Percentiles rank a stretch among this genome's conserved stretches.
Evolutionary conservation across 495 filamentous ascomycete genomes (phyloP).

Genomic region (Neurospora sp.): DNA sequence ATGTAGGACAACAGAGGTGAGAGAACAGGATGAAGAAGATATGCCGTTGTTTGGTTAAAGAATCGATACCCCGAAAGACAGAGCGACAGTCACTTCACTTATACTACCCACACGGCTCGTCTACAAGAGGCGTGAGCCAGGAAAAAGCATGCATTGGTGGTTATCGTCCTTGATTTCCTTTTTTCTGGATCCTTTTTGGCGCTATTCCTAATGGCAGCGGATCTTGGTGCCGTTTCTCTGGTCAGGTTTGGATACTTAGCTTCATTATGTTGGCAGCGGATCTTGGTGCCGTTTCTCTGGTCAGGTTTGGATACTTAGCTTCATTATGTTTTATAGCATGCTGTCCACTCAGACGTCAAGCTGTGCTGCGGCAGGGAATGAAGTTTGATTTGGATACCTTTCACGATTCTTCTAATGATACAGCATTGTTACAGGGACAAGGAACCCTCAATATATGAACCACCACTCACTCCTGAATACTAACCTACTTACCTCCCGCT

Average conservation of each 20-base stretch:
- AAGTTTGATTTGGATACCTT: not conserved
- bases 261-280: not conserved
- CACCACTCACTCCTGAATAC: not conserved
- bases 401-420: not conserved
- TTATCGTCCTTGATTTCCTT: not conserved
- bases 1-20: slow-evolving; percentile 37
- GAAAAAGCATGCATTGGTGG: not conserved
- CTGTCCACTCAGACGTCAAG: not conserved
- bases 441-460: not conserved
- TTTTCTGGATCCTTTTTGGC: not conserved
- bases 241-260: not conserved
- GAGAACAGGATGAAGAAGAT: not conserved
- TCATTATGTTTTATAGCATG: not conserved
- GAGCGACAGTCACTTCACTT: not conserved
- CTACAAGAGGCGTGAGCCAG: not conserved
- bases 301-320: not conserved
- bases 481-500: not conserved
- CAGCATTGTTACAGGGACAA: not conserved
- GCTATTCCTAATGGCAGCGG: not conserved
- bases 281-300: not conserved
- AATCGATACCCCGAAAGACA: slow-evolving; percentile 5
- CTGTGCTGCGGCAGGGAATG: not conserved
- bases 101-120: not conserved
- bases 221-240: not conserved
- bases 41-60: not conserved